A percentile compares a stretch with the other conserved stretches of the same genome.
Conservation (phyloP, 768 basidiomycete genomes). For the Collybiopsis luxurians region DNA sequence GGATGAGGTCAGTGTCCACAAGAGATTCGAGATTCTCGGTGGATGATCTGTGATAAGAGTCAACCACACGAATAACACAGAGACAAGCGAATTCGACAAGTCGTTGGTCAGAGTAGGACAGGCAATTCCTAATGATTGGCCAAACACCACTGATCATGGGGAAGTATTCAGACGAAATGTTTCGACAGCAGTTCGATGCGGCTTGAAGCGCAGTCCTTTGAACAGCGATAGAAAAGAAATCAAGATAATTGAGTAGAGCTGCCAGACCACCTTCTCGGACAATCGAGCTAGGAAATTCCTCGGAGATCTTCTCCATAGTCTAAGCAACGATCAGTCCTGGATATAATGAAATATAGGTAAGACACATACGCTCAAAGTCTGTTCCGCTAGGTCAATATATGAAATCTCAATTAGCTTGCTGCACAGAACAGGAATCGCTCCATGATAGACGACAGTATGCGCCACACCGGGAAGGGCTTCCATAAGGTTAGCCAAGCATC, state of each 20-base stretch:
- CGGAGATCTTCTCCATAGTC: slow-evolving; percentile 98
- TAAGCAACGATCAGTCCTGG: slow-evolving; percentile 28
- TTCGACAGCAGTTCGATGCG: slow-evolving; percentile 95
- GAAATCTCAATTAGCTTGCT: slow-evolving; percentile 96
- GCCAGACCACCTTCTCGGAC: slow-evolving; percentile 94
- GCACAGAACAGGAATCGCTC: slow-evolving; percentile 97
- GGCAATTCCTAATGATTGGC: slow-evolving; percentile 91
- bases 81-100: slow-evolving; percentile 97
- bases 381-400: slow-evolving; percentile 97
- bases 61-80: slow-evolving; percentile 91
- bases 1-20: slow-evolving; percentile 75
- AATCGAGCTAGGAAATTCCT: slow-evolving; percentile 94
- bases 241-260: slow-evolving; percentile 91
- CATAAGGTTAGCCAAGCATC: slow-evolving; percentile 97
- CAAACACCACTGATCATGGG: slow-evolving; percentile 85
- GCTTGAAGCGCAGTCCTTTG: slow-evolving; percentile 96
- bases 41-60: slow-evolving; percentile 84
- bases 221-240: slow-evolving; percentile 98
- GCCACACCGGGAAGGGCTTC: slow-evolving; percentile 97
- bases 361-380: slow-evolving; percentile 88
- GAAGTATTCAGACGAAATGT: slow-evolving; percentile 87
- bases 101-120: slow-evolving; percentile 90
- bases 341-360: slow-evolving; percentile 10
- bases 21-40: slow-evolving; percentile 85
- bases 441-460: slow-evolving; percentile 96